Evolutionary conservation across 352 stramenopile species (phyloP).

Genomic region (Phytopythium montanum): DNA sequence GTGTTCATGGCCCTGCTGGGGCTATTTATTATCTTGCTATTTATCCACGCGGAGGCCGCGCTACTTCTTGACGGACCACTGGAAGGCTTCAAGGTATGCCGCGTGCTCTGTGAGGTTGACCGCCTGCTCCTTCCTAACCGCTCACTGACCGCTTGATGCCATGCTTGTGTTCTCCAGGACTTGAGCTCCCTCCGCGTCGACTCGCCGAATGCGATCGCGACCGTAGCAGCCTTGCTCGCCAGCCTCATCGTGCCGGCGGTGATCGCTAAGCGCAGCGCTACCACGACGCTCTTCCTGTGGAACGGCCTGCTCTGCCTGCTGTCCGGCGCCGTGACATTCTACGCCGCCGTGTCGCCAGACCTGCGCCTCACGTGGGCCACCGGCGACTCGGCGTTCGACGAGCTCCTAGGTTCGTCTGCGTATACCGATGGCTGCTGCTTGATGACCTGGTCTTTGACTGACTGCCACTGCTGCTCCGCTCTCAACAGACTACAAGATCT

Average conservation of each 20-base stretch:
- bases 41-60: slow-evolving; percentile 64
- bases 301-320: slow-evolving; percentile 63
- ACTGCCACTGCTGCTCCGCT: neutral
- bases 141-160: slow-evolving; percentile 10
- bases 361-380: slow-evolving; percentile 61
- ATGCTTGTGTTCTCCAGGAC: slow-evolving; percentile 25
- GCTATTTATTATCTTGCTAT: slow-evolving; percentile 73
- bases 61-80: slow-evolving; percentile 46
- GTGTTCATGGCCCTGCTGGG: slow-evolving; percentile 41
- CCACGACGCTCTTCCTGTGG: slow-evolving; percentile 63
- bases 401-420: slow-evolving; percentile 57
- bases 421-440: neutral
- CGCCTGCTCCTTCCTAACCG: neutral
- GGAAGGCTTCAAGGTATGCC: slow-evolving; percentile 50
- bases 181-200: slow-evolving; percentile 49
- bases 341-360: slow-evolving; percentile 56
- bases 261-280: slow-evolving; percentile 26
- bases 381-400: slow-evolving; percentile 47
- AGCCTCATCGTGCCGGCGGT: slow-evolving; percentile 42
- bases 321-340: slow-evolving; percentile 46
- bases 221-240: slow-evolving; percentile 27
- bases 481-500: slow-evolving; percentile 78
- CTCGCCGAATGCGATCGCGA: slow-evolving; percentile 44
- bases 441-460: neutral
- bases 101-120: neutral